Base-by-base conservation (phyloP, 1,139 yeast species). In the Yamadazyma trypodendri region DNA sequence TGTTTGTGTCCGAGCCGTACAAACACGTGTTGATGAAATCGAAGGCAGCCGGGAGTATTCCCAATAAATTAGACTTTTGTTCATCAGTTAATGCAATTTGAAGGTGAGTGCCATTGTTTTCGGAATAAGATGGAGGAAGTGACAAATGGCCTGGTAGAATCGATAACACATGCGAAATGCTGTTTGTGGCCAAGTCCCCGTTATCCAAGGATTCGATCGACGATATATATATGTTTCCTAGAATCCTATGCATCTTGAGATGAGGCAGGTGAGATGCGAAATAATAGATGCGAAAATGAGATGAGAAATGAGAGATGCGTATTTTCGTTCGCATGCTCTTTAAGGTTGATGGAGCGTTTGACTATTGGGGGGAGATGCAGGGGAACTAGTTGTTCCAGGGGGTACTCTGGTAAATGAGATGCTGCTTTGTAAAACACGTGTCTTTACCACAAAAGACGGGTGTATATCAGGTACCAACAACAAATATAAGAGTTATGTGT, bases 61-160 rank as follows among this genome's bases (percentile, higher is more conserved):
- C 75, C 42, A 89, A 56, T 10, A 92, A 70, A 48, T 90, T 81
- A 17, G 81, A 76, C 5, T 72, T 72, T 16, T 62, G 61, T 37
- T 74, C 76, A 56, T 92, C 98, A 43, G 86, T 82, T 6, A 90
- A 65, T 12, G 79, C 78, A 25, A 90, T 69, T 45, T 82, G 86
- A 41, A 79, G 68, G 48, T 80, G 79, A 11, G 24, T 31, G 37
- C 23, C 34, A 2, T 37, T 7, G 9, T 14, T 4, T 24, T 24
- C 28, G 5, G 28, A 4, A 4, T 11, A 6, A n/a, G 14, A 12
- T 6, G 25, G 25, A 4, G 25, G 25, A 15, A 27, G 20, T n/a
- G 20, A 9, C 18, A 83, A 63, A n/a, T 69, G 68, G 9, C 88
- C 90, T 33, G 79, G 75, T 18, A 87, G 60, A 0, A 83, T 74